Percentiles rank a stretch among this genome's conserved stretches.
phyloP scores from a whole-genome alignment of 768 basidiomycete genomes.

The Postia placenta region DNA sequence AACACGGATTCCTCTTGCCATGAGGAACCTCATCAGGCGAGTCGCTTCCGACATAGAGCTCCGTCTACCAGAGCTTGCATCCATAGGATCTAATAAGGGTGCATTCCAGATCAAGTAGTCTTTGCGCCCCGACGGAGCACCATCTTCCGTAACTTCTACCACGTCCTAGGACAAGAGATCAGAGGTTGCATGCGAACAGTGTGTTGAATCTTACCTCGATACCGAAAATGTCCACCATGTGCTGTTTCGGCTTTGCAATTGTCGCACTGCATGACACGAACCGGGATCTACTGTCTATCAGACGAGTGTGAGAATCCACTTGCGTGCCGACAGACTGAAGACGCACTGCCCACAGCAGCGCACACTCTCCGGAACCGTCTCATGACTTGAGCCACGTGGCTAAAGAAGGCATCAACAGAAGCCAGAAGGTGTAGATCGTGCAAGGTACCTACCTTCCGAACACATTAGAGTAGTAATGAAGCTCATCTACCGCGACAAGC shows the following conservation, averaged over 20 bases:
- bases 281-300: slow-evolving; percentile 45
- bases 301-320: too few species aligned
- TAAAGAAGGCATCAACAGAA: too few species aligned
- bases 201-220: slow-evolving; percentile 32
- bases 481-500: slow-evolving; percentile 77
- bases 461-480: slow-evolving; percentile 80
- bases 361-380: slow-evolving; percentile 72
- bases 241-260: slow-evolving; percentile 64
- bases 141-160: slow-evolving; percentile 68
- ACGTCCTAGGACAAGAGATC: slow-evolving; percentile 36
- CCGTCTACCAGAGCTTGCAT: slow-evolving; percentile 46
- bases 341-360: slow-evolving; percentile 71
- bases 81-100: slow-evolving; percentile 46
- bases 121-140: slow-evolving; percentile 75
- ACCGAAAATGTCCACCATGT: slow-evolving; percentile 76
- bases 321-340: too few species aligned
- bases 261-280: slow-evolving; percentile 91
- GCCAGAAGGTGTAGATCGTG: too few species aligned
- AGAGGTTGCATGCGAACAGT: not conserved
- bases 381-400: slow-evolving; percentile 78
- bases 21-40: slow-evolving; percentile 67
- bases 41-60: slow-evolving; percentile 67
- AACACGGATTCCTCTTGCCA: slow-evolving; percentile 74
- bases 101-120: slow-evolving; percentile 80
- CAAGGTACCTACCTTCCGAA: slow-evolving; percentile 58